A percentile compares a stretch with the other conserved stretches of the same genome.
Conservation (phyloP, 352 stramenopile species). For the Phytophthora multivora region DNA sequence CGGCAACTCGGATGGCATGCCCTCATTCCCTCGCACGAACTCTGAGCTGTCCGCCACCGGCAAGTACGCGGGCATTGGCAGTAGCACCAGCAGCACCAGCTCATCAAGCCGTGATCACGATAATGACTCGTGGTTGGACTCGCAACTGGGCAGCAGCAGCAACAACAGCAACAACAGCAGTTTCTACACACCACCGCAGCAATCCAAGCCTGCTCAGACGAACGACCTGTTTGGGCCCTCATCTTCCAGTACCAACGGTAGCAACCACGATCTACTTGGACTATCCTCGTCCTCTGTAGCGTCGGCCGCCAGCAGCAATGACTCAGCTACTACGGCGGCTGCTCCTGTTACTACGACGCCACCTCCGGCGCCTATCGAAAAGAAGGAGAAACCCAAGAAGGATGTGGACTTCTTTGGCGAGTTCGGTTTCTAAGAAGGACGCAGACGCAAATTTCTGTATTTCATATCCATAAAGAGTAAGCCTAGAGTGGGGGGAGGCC, state of each 20-base stretch:
- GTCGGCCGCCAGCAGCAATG: conserved; percentile 29
- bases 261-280: conserved; percentile 32
- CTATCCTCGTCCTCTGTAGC: conserved; percentile 25
- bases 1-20: conserved; percentile 22
- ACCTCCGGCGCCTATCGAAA: conserved; percentile 36
- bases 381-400: conserved; percentile 63
- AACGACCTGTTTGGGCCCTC: conserved; percentile 55
- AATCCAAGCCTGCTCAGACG: conserved; percentile 40
- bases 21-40: conserved; percentile 66
- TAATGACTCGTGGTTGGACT: conserved; percentile 75
- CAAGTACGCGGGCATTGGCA: conserved; percentile 73
- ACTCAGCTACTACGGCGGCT: conserved; percentile 19
- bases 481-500: conserved; percentile 8
- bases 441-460: conserved; percentile 6
- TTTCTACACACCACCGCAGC: conserved; percentile 23
- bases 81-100: conserved; percentile 28
- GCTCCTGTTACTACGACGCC: conserved; percentile 24
- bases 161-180: conserved; percentile 18
- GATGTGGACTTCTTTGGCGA: conserved; percentile 87
- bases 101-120: conserved; percentile 52
- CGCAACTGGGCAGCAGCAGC: conserved; percentile 44
- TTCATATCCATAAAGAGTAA: conserved; percentile 35
- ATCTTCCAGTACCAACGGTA: conserved; percentile 38
- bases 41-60: conserved; percentile 50
- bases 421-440: conserved; percentile 76